Evolutionary conservation across 2,329 filamentous ascomycete species (phyloP).

Genomic region (Clarireedia hainanense): DNA sequence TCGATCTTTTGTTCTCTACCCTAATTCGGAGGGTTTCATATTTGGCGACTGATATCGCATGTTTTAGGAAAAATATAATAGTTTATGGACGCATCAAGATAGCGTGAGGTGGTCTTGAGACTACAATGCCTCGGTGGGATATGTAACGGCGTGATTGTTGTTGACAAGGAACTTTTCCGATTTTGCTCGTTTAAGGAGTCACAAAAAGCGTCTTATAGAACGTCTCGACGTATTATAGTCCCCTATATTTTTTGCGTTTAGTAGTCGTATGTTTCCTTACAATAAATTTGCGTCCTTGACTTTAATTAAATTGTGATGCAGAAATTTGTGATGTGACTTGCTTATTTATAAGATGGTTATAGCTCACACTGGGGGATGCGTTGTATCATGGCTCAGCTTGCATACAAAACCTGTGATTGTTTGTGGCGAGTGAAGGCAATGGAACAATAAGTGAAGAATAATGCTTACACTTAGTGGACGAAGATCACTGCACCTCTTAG

Average conservation of each 20-base stretch:
- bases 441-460: no score
- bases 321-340: no score
- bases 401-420: no score
- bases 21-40: neutral
- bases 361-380: no score
- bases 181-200: neutral
- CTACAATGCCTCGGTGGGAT: slow-evolving; percentile 4
- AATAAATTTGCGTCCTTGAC: neutral
- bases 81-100: neutral
- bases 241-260: neutral
- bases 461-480: no score
- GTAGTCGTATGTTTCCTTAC: neutral
- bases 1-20: neutral
- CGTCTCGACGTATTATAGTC: neutral
- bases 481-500: no score
- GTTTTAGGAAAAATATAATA: neutral
- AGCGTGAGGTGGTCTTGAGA: neutral
- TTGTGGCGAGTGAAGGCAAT: no score
- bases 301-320: neutral
- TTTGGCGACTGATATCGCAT: neutral
- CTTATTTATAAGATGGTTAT: no score
- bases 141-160: neutral
- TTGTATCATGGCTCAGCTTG: no score
- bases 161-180: neutral
- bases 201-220: neutral